Percentiles rank a stretch among this genome's conserved stretches.
Conservation (phyloP, 2,329 filamentous ascomycete genomes). For the Calonectria leucothoes region DNA sequence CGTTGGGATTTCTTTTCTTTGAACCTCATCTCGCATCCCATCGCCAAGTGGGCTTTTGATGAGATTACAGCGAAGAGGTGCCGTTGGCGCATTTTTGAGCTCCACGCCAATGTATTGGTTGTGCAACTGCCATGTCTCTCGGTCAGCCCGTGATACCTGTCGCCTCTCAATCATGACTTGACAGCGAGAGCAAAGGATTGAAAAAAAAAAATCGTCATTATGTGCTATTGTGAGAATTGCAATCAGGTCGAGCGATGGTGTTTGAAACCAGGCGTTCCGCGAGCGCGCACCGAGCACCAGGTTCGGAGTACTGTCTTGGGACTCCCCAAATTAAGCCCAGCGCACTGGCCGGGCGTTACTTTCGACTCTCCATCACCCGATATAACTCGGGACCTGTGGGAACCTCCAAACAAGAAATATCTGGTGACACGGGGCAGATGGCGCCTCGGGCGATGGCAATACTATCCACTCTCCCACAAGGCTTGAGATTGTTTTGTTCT, state of each 20-base stretch:
- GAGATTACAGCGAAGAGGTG: conserved; percentile 43
- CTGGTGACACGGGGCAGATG: conserved; percentile 11
- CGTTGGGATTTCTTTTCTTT: conserved; percentile 26
- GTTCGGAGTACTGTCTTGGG: not conserved
- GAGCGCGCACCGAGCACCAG: not conserved
- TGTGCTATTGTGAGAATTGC: not conserved
- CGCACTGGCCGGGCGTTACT: conserved; percentile 21
- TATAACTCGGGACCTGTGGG: not conserved
- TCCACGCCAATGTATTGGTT: conserved; percentile 18
- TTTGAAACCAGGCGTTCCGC: not conserved
- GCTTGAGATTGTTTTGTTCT: not conserved
- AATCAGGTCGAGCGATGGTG: not conserved
- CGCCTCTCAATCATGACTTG: not conserved
- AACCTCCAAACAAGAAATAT: conserved; percentile 5
- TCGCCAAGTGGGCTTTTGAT: conserved; percentile 38
- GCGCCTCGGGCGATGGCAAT: conserved; percentile 4
- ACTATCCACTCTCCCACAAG: conserved; percentile 5
- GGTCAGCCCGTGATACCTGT: not conserved
- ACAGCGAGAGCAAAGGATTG: not conserved
- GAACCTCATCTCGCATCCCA: conserved; percentile 42
- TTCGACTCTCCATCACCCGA: conserved; percentile 12
- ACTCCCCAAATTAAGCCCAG: conserved; percentile 1
- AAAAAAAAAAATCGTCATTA: not conserved
- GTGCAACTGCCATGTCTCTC: conserved; percentile 5
- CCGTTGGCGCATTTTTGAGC: conserved; percentile 37